Evolutionary conservation across 768 basidiomycete genomes (phyloP).

Genomic region (Boletus fagicola): DNA sequence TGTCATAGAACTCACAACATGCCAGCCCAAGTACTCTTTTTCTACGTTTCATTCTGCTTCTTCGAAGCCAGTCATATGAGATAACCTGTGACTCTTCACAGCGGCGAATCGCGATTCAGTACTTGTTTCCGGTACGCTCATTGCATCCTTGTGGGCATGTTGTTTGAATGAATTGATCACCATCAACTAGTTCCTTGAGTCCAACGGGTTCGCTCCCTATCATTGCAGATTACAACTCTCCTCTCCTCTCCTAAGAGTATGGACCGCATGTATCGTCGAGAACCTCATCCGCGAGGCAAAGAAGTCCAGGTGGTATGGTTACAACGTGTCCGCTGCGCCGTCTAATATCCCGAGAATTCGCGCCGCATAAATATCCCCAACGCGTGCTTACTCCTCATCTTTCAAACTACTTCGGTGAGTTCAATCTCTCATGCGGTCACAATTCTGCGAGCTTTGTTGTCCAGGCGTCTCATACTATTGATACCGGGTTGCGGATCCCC

Average conservation of each 20-base stretch:
- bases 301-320: slow-evolving; percentile 12
- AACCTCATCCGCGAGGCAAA: slow-evolving; percentile 16
- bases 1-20: too few species aligned
- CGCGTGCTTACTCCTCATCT: slow-evolving; percentile 6
- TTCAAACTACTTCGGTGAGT: slow-evolving; percentile 9
- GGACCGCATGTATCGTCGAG: background rate
- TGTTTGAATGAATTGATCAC: background rate
- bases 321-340: slow-evolving; percentile 12
- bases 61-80: background rate
- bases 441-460: slow-evolving; percentile 6
- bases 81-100: background rate
- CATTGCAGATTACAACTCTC: background rate
- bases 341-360: slow-evolving; percentile 10
- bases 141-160: background rate
- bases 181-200: background rate
- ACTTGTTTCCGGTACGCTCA: background rate
- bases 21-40: background rate
- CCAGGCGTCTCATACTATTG: slow-evolving; percentile 9
- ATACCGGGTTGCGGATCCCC: slow-evolving; percentile 5
- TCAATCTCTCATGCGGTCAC: slow-evolving; percentile 12
- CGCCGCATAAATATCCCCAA: slow-evolving; percentile 21
- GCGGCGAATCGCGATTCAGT: background rate
- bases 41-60: background rate
- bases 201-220: background rate
- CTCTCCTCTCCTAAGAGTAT: background rate